These are phyloP conservation scores for Saraca asoca DNA, from an alignment of 331 rosid species.

Conservation along the genomic window DNA sequence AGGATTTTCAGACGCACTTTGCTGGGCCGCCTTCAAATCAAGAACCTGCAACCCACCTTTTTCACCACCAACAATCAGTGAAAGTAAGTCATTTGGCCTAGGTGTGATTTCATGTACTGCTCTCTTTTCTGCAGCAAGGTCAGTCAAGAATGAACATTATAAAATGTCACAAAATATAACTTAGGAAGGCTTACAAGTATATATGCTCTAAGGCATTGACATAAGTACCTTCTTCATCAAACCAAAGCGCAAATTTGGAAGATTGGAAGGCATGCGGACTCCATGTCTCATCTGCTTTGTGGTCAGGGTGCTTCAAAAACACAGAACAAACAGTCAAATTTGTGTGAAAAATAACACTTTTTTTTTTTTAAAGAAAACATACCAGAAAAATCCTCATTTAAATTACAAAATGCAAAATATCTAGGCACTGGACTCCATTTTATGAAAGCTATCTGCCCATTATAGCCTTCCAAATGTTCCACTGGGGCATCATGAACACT, in stretches of 20 bases:
- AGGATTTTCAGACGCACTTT: constrained; percentile 44
- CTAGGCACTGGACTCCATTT: constrained; percentile 2
- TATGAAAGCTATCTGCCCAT: neutral
- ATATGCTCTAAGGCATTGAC: constrained; percentile 26
- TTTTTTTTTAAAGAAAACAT: too few relatives aligned
- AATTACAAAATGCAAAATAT: constrained; percentile 13
- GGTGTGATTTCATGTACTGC: constrained; percentile 52
- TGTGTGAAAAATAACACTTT: constrained; percentile 26
- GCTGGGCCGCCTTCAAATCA: constrained; percentile 44
- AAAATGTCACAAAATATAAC: constrained; percentile 19
- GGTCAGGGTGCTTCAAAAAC: constrained; percentile 48
- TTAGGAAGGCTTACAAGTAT: constrained; percentile 30
- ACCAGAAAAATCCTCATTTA: constrained; percentile 25
- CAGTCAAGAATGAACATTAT: constrained; percentile 21
- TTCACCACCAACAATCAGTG: constrained; percentile 77
- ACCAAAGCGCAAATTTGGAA: constrained; percentile 92
- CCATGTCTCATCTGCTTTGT: constrained; percentile 57
- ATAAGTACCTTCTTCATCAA: constrained; percentile 76
- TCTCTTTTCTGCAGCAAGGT: constrained; percentile 64
- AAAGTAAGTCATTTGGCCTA: constrained; percentile 72
- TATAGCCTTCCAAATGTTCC: neutral
- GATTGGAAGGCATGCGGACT: constrained; percentile 62
- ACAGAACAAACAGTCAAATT: constrained; percentile 36
- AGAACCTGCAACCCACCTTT: constrained; percentile 53
- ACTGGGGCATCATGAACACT: too few relatives aligned